These are phyloP conservation scores for Ophiostoma piceae DNA, from an alignment of 2,329 filamentous ascomycete genomes.

Conservation along the genomic window DNA sequence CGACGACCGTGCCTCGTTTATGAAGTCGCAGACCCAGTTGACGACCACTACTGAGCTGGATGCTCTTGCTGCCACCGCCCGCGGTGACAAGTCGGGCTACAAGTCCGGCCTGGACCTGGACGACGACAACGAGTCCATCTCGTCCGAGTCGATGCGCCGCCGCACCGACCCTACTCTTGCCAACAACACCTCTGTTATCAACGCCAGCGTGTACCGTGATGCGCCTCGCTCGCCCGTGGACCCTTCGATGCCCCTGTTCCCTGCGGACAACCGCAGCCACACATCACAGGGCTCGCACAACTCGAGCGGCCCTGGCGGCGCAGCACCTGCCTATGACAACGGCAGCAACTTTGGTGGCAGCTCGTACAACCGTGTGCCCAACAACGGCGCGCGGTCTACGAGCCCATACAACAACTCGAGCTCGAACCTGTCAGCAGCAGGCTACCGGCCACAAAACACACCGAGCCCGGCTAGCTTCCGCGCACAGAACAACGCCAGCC, in stretches of 20 bases:
- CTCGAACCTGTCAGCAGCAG: constrained; percentile 28
- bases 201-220: constrained; percentile 32
- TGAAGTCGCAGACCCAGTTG: constrained; percentile 77
- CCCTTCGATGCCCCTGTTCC: constrained; percentile 49
- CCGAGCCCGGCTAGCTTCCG: constrained; percentile 33
- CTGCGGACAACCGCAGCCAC: constrained; percentile 36
- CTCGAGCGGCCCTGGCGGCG: constrained; percentile 18
- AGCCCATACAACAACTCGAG: constrained; percentile 31
- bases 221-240: constrained; percentile 44
- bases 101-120: constrained; percentile 60
- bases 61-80: constrained; percentile 73
- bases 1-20: constrained; percentile 82
- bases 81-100: constrained; percentile 64
- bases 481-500: constrained; percentile 30
- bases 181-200: constrained; percentile 21
- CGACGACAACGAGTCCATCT: constrained; percentile 65
- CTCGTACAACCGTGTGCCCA: constrained; percentile 19
- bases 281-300: constrained; percentile 29
- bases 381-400: constrained; percentile 28
- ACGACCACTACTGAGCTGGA: constrained; percentile 69
- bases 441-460: constrained; percentile 29
- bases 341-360: constrained; percentile 21
- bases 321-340: constrained; percentile 1
- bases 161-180: constrained; percentile 33
- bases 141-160: constrained; percentile 51